Conservation (phyloP, 176 grass and related monocot species). For the Musa schizocarpa region DNA sequence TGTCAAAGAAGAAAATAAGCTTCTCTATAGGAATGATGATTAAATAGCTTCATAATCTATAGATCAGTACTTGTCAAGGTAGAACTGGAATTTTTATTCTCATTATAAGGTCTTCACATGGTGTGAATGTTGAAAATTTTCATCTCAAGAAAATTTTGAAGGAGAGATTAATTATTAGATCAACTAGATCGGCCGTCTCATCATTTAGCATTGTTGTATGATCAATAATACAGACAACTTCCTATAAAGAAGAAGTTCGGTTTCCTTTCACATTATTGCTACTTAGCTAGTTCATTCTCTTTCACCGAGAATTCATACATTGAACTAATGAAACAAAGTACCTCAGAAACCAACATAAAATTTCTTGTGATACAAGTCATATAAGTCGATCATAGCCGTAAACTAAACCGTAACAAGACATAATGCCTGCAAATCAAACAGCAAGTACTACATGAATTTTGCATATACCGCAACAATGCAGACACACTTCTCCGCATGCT, state of each 20-base stretch:
- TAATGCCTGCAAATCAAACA: not conserved
- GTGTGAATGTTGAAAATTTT: too few relatives aligned
- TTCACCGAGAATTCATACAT: not conserved
- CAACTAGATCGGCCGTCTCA: not conserved
- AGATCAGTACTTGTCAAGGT: not conserved
- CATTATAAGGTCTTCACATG: not conserved
- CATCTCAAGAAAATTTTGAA: too few relatives aligned
- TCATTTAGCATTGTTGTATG: not conserved
- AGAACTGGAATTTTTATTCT: not conserved
- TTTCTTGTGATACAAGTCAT: not conserved
- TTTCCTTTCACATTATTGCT: not conserved
- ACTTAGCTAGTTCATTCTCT: not conserved
- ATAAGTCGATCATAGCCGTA: not conserved
- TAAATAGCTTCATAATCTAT: not conserved
- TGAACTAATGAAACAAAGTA: not conserved
- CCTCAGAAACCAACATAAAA: not conserved
- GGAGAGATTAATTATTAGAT: not conserved
- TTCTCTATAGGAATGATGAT: not conserved
- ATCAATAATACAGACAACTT: not conserved
- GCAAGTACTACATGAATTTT: not conserved
- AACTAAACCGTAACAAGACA: too few relatives aligned
- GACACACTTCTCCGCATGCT: conserved; percentile 49
- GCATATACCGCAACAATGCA: conserved; percentile 60
- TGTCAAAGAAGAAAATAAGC: not conserved
- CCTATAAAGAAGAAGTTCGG: not conserved